phyloP scores from a whole-genome alignment of 2,329 filamentous ascomycete species.

The Neurospora sp. region DNA sequence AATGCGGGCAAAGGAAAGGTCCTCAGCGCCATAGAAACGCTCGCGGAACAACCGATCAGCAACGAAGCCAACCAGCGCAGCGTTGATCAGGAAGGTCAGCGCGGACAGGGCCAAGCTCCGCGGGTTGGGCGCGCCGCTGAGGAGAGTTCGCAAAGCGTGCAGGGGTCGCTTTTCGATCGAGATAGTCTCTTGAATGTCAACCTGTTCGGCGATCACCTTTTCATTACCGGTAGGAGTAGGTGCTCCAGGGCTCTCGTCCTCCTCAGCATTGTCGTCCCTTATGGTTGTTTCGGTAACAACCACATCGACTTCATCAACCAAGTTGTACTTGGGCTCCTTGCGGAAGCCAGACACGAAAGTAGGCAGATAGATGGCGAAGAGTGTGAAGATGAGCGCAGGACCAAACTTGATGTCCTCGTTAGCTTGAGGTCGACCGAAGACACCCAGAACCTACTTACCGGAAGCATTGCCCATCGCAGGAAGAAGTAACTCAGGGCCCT shows the following conservation, averaged over 20 bases:
- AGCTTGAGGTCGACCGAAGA: neutral
- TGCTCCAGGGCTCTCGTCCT: conserved; percentile 3
- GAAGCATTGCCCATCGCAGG: conserved; percentile 47
- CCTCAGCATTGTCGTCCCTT: conserved; percentile 2
- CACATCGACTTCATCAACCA: conserved; percentile 52
- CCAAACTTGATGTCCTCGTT: conserved; percentile 11
- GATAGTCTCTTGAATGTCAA: conserved; percentile 56
- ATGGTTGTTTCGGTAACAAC: conserved; percentile 37
- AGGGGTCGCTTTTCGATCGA: conserved; percentile 47
- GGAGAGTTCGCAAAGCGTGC: conserved; percentile 52
- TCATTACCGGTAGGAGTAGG: conserved; percentile 14
- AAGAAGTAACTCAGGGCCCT: conserved; percentile 46
- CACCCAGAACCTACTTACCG: conserved; percentile 20
- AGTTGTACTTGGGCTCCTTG: conserved; percentile 44
- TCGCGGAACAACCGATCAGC: conserved; percentile 73
- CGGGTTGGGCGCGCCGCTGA: conserved; percentile 68
- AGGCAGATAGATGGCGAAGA: conserved; percentile 57
- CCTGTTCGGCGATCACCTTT: conserved; percentile 35
- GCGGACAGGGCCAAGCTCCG: conserved; percentile 57
- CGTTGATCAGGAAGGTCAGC: conserved; percentile 63
- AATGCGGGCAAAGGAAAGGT: conserved; percentile 76
- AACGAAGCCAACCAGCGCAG: conserved; percentile 56
- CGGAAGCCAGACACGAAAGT: conserved; percentile 52
- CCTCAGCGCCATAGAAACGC: conserved; percentile 58
- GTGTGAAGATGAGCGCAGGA: conserved; percentile 39